Evolutionary conservation across 305 asterid species (phyloP), one percentile per base, ranked within the genome.

Genomic region (Fraxinus ornus): DNA sequence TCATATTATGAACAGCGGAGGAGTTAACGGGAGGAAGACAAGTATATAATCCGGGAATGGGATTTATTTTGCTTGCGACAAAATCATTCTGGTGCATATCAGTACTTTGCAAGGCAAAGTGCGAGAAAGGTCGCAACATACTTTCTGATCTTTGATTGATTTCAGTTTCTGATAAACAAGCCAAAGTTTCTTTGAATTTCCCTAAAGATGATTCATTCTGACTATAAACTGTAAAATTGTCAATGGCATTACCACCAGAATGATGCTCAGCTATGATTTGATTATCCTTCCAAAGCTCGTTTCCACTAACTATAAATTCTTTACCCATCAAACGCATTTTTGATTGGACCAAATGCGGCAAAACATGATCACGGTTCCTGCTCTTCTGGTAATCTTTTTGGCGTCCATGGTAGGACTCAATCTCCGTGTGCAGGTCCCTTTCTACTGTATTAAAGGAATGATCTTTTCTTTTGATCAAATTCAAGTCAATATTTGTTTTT

Each of bases 241-340:
- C 72, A 57, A 37, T 8, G 77, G 82, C 70, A 39, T 35, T 79
- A 79, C 83, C 80, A 32, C 79, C 85, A 70, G 35, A 81, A 75
- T 78, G 86, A 76, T 83, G 84, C 78, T 85, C 91, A 2, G 84
- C 82, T 36, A 75, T 72, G 60, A 81, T 82, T 80, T 89, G 86
- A 83, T 91, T 87, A 85, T 89, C 90, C 75, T 82, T 89, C 94
- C 94, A 91, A 70, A 83, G 75, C 83, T 88, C 22, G 76, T 71
- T 83, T 64, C 87, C 86, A 57, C 86, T 91, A n/a, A 93, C 88
- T 49, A 79, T 83, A 57, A 93, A 89, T 83, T 92, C 95, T 84
- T 93, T 83, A 7, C 97, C 97, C 97, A 92, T 93, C 88, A 93
- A 82, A 26, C 97, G 97, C 92, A 92, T 90, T 73, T 91, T 93